These are phyloP conservation scores for Carex sylvatica DNA, from an alignment of 202 grass and related monocot species.

Conservation along the genomic window DNA sequence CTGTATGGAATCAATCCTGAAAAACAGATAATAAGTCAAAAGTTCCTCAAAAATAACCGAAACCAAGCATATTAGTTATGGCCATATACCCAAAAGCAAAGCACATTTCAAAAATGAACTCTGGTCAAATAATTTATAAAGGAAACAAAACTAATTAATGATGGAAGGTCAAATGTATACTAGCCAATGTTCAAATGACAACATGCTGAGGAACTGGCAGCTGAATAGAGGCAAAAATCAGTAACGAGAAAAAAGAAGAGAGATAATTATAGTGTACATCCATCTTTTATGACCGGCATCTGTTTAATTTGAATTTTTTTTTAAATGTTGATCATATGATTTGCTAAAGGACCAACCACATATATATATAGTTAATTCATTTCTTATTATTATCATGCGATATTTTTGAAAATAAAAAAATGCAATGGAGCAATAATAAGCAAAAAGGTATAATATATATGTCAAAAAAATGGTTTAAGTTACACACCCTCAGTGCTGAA, in stretches of 20 bases:
- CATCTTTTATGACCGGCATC: background rate
- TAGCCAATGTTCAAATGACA: background rate
- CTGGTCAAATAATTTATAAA: background rate
- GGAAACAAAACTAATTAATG: background rate
- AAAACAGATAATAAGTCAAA: background rate
- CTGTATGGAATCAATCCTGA: slow-evolving; percentile 71
- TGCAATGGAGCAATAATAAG: background rate
- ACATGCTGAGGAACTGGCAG: background rate
- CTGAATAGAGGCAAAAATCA: background rate
- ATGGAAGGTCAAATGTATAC: background rate
- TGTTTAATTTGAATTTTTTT: background rate
- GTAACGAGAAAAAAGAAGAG: background rate
- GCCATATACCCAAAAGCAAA: background rate
- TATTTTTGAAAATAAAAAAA: background rate
- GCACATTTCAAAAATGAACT: slow-evolving; percentile 8
- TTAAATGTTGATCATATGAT: background rate
- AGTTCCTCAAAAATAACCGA: background rate
- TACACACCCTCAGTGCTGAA: slow-evolving; percentile 75
- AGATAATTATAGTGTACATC: background rate
- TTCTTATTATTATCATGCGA: background rate
- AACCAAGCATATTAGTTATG: background rate
- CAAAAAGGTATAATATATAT: background rate
- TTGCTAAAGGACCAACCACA: background rate
- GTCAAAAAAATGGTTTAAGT: background rate
- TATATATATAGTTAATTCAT: background rate